Percentiles rank a stretch among this genome's conserved stretches.
These are phyloP conservation scores for Amanita exitialis DNA, from an alignment of 768 basidiomycete species.

Conservation along the genomic window DNA sequence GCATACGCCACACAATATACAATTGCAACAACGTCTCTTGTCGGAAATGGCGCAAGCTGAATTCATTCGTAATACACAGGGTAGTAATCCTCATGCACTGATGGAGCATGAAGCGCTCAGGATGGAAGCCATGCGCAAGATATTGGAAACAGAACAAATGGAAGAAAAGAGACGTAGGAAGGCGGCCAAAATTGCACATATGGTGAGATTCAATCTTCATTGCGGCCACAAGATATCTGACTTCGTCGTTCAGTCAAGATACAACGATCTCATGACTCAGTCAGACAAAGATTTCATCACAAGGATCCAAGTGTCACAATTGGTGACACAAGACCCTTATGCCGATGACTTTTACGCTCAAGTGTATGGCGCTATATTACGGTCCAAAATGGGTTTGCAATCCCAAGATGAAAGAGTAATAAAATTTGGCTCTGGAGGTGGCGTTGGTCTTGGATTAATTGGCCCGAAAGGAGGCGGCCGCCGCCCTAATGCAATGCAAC, in stretches of 20 bases:
- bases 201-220: conserved; percentile 38
- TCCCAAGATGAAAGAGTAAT: conserved; percentile 70
- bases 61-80: conserved; percentile 54
- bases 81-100: conserved; percentile 28
- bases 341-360: conserved; percentile 98
- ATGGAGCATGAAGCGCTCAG: conserved; percentile 63
- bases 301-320: conserved; percentile 95
- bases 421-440: conserved; percentile 75
- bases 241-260: conserved; percentile 52
- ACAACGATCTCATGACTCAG: conserved; percentile 94
- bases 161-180: conserved; percentile 77
- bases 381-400: conserved; percentile 68
- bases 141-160: conserved; percentile 83
- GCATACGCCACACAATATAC: conserved; percentile 47
- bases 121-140: conserved; percentile 78
- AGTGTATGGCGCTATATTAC: conserved; percentile 79
- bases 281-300: conserved; percentile 99
- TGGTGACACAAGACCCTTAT: conserved; percentile 95
- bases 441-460: conserved; percentile 74
- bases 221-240: conserved; percentile 3
- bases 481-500: conserved; percentile 79
- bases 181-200: conserved; percentile 80
- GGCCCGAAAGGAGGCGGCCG: conserved; percentile 53
- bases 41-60: conserved; percentile 68
- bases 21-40: conserved; percentile 68